A percentile compares a stretch with the other conserved stretches of the same genome.
phyloP scores from a whole-genome alignment of 495 filamentous ascomycete genomes.

The Thozetella sp. region DNA sequence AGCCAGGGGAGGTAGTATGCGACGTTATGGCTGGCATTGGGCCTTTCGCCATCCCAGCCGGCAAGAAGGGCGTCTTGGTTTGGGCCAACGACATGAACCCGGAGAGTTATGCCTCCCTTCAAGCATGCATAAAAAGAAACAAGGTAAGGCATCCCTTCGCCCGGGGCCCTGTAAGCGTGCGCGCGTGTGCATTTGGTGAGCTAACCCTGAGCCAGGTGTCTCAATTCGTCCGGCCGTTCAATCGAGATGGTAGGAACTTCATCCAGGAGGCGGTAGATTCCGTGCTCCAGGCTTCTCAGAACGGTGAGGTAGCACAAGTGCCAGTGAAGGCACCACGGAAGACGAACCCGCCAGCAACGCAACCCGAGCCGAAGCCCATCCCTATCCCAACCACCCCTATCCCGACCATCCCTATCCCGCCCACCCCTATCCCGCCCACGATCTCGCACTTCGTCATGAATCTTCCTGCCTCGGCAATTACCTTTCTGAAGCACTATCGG shows the following conservation, averaged over 20 bases:
- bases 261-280: conserved; percentile 67
- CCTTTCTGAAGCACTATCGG: conserved; percentile 82
- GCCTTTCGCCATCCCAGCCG: conserved; percentile 91
- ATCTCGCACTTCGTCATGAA: conserved; percentile 97
- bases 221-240: conserved; percentile 75
- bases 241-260: conserved; percentile 78
- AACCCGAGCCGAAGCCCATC: conserved; percentile 40
- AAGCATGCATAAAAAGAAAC: conserved; percentile 71
- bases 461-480: conserved; percentile 83
- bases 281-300: conserved; percentile 56
- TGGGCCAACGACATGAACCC: conserved; percentile 98
- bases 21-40: conserved; percentile 99
- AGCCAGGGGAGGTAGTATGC: conserved; percentile 83
- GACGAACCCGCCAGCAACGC: conserved; percentile 19
- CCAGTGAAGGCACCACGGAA: conserved; percentile 37
- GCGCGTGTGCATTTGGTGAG: background rate
- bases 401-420: conserved; percentile 63
- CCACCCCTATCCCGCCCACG: conserved; percentile 60
- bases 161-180: background rate
- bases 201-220: conserved; percentile 51
- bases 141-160: conserved; percentile 54
- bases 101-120: conserved; percentile 73
- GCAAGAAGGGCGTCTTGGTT: conserved; percentile 87
- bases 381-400: conserved; percentile 65
- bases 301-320: conserved; percentile 45